phyloP scores from a whole-genome alignment of 2,329 filamentous ascomycete species.

The Lachnellula cervina region DNA sequence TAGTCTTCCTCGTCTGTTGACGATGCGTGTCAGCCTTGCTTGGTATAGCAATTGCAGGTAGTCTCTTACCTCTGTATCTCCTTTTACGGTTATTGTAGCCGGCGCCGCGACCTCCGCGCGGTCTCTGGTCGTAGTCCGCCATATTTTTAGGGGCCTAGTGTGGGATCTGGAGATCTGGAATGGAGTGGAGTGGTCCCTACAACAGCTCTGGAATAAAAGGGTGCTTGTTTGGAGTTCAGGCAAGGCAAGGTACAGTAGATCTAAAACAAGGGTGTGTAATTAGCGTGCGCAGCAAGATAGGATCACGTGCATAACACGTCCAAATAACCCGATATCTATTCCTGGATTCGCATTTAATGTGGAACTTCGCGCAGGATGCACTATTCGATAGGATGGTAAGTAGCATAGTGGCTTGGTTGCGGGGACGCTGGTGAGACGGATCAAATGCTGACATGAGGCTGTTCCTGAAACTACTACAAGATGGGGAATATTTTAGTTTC shows the following conservation, averaged over 20 bases:
- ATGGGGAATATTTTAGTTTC: background rate
- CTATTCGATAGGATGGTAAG: too few species aligned
- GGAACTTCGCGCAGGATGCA: background rate
- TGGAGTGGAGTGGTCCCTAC: background rate
- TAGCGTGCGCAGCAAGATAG: background rate
- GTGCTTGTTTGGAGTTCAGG: constrained; percentile 1
- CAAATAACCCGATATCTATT: background rate
- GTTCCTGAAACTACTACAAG: background rate
- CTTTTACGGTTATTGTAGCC: constrained; percentile 66
- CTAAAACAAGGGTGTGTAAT: background rate
- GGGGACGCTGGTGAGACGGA: background rate
- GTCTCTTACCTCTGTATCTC: constrained; percentile 66
- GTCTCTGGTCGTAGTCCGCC: constrained; percentile 46
- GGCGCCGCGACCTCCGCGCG: constrained; percentile 34
- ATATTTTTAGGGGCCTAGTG: constrained; percentile 30
- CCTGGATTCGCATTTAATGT: background rate
- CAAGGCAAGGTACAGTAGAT: background rate
- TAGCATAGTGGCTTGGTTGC: background rate
- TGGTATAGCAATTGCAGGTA: background rate
- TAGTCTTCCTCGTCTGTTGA: constrained; percentile 68
- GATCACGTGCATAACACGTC: background rate
- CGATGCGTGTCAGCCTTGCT: constrained; percentile 24
- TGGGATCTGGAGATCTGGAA: constrained; percentile 1
- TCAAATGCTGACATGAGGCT: background rate
- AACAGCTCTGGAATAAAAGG: constrained; percentile 9